Conservation (phyloP, 2,329 filamentous ascomycete genomes). For the Penicillium sp. region DNA sequence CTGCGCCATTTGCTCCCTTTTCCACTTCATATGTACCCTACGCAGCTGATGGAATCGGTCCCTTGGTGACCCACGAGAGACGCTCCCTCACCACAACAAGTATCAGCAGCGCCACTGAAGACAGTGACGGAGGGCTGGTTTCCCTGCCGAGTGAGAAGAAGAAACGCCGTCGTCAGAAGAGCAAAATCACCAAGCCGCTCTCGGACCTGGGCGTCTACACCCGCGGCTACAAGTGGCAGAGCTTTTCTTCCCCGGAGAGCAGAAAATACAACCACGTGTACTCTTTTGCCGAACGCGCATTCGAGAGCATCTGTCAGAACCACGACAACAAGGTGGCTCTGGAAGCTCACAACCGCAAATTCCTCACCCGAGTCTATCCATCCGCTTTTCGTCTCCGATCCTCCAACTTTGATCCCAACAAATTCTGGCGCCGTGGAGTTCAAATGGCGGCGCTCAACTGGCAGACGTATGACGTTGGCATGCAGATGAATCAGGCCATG, state of each 20-base stretch:
- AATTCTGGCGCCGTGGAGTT: conserved; percentile 90
- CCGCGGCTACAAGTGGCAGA: conserved; percentile 74
- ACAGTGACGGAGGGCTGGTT: conserved; percentile 59
- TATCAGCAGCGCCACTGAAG: conserved; percentile 61
- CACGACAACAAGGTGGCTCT: conserved; percentile 70
- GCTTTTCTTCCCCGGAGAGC: conserved; percentile 71
- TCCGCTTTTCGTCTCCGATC: conserved; percentile 74
- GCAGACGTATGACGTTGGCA: conserved; percentile 94
- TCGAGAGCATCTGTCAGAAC: conserved; percentile 71
- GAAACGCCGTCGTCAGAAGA: conserved; percentile 53
- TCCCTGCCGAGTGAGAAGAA: conserved; percentile 55
- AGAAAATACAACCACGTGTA: conserved; percentile 91
- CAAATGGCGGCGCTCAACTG: conserved; percentile 98
- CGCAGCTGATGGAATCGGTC: conserved; percentile 40
- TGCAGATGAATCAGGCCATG: conserved; percentile 97
- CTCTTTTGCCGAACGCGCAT: conserved; percentile 86
- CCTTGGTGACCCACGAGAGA: conserved; percentile 47
- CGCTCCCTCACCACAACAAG: conserved; percentile 51
- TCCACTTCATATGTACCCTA: conserved; percentile 51
- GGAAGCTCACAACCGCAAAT: conserved; percentile 83
- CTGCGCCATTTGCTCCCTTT: conserved; percentile 45
- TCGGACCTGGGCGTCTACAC: conserved; percentile 78
- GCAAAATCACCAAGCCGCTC: conserved; percentile 78
- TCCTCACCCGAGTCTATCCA: conserved; percentile 91
- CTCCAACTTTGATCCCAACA: conserved; percentile 88